Percentiles rank a stretch among this genome's conserved stretches.
phyloP scores from a whole-genome alignment of 2,329 filamentous ascomycete species.

The Aspergillus sp. region DNA sequence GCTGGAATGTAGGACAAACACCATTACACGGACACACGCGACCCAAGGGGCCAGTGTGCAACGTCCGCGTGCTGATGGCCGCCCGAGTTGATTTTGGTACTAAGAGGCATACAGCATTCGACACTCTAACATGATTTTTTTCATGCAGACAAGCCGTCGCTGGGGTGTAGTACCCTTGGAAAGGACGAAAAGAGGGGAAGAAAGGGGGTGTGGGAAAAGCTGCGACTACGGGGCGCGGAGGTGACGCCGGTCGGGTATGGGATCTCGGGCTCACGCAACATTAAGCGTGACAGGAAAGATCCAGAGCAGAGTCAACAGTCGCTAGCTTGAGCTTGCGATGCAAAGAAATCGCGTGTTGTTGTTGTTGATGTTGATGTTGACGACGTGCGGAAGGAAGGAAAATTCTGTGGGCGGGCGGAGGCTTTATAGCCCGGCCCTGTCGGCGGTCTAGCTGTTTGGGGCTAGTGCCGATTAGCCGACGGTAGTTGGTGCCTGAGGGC shows the following conservation, averaged over 20 bases:
- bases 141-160: constrained; percentile 10
- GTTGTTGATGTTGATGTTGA: no score
- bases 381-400: no score
- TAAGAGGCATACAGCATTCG: constrained; percentile 7
- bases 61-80: not conserved
- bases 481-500: no score
- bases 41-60: not conserved
- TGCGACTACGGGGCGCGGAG: not conserved
- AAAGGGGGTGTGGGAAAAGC: no score
- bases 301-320: not conserved
- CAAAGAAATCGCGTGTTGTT: not conserved
- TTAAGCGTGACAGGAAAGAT: not conserved
- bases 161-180: constrained; percentile 1
- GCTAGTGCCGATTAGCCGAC: no score
- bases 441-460: no score
- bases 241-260: no score
- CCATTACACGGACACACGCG: not conserved
- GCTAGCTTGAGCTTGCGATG: not conserved
- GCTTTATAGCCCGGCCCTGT: no score
- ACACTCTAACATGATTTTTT: constrained; percentile 1
- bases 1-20: not conserved
- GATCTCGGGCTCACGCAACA: not conserved
- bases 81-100: constrained; percentile 6
- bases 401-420: not conserved
- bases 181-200: not conserved